Evolutionary conservation across 192 early-diverging fungal species (phyloP).

Genomic region (Entomortierella chlamydospora): DNA sequence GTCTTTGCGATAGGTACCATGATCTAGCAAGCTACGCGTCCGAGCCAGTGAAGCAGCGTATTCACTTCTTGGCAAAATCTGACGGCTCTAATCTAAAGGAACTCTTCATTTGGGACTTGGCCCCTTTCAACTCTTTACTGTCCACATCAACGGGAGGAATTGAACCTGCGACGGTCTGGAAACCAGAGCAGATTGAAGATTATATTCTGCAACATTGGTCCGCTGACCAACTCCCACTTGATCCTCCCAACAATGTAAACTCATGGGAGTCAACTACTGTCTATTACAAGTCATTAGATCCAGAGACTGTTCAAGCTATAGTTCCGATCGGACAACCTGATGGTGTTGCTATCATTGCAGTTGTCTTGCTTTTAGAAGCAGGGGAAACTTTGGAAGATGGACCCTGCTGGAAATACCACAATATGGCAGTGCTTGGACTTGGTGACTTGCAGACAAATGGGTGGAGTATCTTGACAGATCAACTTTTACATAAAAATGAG

Average conservation of each 20-base stretch:
- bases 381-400: slow-evolving; percentile 3
- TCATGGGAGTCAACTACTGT: slow-evolving; percentile 23
- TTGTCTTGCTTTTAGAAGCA: slow-evolving; percentile 1
- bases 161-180: neutral
- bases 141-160: neutral
- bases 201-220: slow-evolving; percentile 37
- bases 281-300: slow-evolving; percentile 21
- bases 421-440: slow-evolving; percentile 5
- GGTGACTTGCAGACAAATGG: neutral
- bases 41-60: slow-evolving; percentile 38
- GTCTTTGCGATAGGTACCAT: slow-evolving; percentile 34
- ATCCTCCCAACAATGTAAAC: slow-evolving; percentile 10
- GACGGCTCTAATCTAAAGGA: slow-evolving; percentile 45
- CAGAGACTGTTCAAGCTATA: slow-evolving; percentile 35
- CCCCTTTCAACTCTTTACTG: neutral
- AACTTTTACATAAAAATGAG: neutral
- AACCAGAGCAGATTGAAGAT: slow-evolving; percentile 10
- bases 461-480: slow-evolving; percentile 12
- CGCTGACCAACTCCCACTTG: slow-evolving; percentile 35
- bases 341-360: neutral
- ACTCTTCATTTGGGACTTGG: slow-evolving; percentile 35
- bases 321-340: slow-evolving; percentile 34
- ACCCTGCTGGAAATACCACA: slow-evolving; percentile 43
- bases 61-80: slow-evolving; percentile 40
- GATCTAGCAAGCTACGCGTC: slow-evolving; percentile 40